Conservation (phyloP, 306 rosid species). For the Castanea sativa region DNA sequence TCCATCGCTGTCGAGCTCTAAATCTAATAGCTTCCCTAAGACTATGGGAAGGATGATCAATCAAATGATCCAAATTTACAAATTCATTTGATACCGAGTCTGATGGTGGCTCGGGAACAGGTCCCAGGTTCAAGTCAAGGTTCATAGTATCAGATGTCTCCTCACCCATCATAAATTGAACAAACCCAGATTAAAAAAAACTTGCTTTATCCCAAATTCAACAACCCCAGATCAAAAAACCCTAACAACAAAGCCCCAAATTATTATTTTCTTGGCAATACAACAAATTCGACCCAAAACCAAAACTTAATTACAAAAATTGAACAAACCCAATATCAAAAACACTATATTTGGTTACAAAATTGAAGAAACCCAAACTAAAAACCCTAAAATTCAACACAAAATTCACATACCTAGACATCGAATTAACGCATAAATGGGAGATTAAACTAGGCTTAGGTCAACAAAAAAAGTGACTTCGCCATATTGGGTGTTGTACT, state of each 20-base stretch:
- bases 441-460: conserved; percentile 10
- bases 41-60: conserved; percentile 49
- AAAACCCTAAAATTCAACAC: conserved; percentile 23
- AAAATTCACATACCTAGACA: neutral
- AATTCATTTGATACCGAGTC: conserved; percentile 36
- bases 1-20: conserved; percentile 57
- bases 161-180: conserved; percentile 64
- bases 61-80: conserved; percentile 59
- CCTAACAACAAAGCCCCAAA: conserved; percentile 15
- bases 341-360: conserved; percentile 36
- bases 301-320: conserved; percentile 12
- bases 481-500: neutral
- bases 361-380: conserved; percentile 33
- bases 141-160: conserved; percentile 80
- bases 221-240: conserved; percentile 26
- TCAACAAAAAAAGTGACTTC: neutral
- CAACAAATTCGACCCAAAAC: neutral
- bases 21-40: conserved; percentile 52
- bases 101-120: conserved; percentile 59
- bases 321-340: conserved; percentile 17
- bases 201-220: conserved; percentile 28
- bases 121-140: conserved; percentile 96
- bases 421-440: neutral
- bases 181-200: conserved; percentile 15
- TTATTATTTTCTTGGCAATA: neutral